Conservation (phyloP, 108 stramenopile species). For the Pseudonitzschia delicatissima region DNA sequence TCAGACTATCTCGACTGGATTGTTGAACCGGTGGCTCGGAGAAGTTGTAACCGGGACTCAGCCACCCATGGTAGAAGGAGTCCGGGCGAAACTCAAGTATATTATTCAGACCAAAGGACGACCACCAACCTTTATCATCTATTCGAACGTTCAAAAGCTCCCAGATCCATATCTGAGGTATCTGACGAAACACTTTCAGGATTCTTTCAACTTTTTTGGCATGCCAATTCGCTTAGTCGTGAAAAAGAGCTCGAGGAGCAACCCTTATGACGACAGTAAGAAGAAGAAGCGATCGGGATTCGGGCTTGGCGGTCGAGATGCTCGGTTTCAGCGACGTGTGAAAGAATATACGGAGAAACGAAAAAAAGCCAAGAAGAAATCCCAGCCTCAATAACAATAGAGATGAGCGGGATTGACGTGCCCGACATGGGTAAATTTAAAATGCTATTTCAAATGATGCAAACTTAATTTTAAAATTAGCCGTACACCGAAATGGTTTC, state of each 20-base stretch:
- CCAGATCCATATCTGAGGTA: slow-evolving; percentile 74
- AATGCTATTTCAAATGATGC: neutral
- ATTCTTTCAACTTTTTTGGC: slow-evolving; percentile 77
- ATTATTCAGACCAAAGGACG: slow-evolving; percentile 85
- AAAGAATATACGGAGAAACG: slow-evolving; percentile 32
- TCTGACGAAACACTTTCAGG: slow-evolving; percentile 80
- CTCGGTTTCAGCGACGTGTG: slow-evolving; percentile 52
- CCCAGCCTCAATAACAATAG: neutral
- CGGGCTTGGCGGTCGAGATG: slow-evolving; percentile 70
- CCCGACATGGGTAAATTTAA: no score
- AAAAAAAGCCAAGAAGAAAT: neutral
- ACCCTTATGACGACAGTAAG: slow-evolving; percentile 54
- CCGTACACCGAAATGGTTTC: no score
- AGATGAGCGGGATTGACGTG: no score
- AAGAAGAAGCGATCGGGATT: slow-evolving; percentile 39
- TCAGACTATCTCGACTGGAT: slow-evolving; percentile 61
- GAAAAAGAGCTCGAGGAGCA: slow-evolving; percentile 62
- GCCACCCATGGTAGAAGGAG: slow-evolving; percentile 50
- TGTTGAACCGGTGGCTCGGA: slow-evolving; percentile 79
- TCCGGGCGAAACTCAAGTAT: slow-evolving; percentile 69
- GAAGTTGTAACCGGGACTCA: slow-evolving; percentile 65
- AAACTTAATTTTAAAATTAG: neutral
- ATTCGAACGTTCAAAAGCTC: slow-evolving; percentile 66
- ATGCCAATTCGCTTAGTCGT: slow-evolving; percentile 80
- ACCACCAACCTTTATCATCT: slow-evolving; percentile 87